Conservation (phyloP, 768 basidiomycete species). For the Kwoniella sp. region DNA sequence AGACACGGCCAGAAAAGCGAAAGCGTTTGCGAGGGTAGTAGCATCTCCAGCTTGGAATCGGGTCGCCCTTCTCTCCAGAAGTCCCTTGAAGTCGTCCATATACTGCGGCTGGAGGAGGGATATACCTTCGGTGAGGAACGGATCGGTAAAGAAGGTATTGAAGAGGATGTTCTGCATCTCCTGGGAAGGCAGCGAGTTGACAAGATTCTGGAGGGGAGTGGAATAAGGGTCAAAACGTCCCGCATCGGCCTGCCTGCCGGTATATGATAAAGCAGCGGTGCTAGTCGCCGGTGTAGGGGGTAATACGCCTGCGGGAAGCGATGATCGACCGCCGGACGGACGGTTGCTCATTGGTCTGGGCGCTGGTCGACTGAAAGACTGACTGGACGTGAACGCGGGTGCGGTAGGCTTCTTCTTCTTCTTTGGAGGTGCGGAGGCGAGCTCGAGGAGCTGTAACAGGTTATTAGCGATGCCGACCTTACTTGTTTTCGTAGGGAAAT, state of each 20-base stretch:
- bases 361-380: neutral
- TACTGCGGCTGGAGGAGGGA: conserved; percentile 46
- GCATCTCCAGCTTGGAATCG: conserved; percentile 41
- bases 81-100: conserved; percentile 34
- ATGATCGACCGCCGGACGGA: conserved; percentile 8
- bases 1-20: conserved; percentile 38
- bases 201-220: conserved; percentile 29
- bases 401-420: conserved; percentile 29
- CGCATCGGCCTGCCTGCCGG: neutral
- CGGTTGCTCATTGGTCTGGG: neutral
- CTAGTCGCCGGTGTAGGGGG: conserved; percentile 21
- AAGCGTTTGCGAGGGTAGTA: conserved; percentile 46
- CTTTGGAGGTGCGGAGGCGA: conserved; percentile 35
- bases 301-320: conserved; percentile 10
- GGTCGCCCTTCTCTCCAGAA: conserved; percentile 26
- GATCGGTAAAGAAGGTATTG: conserved; percentile 45
- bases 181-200: conserved; percentile 33
- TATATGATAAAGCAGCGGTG: conserved; percentile 3
- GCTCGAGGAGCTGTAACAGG: conserved; percentile 28
- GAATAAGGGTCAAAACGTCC: conserved; percentile 36
- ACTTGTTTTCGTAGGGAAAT: no score
- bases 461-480: no score
- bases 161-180: conserved; percentile 45
- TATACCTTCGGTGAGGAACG: conserved; percentile 42
- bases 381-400: conserved; percentile 3